Percentiles rank a stretch among this genome's conserved stretches.
phyloP scores from a whole-genome alignment of 2,329 filamentous ascomycete genomes.

The Calonectria hawksworthii region DNA sequence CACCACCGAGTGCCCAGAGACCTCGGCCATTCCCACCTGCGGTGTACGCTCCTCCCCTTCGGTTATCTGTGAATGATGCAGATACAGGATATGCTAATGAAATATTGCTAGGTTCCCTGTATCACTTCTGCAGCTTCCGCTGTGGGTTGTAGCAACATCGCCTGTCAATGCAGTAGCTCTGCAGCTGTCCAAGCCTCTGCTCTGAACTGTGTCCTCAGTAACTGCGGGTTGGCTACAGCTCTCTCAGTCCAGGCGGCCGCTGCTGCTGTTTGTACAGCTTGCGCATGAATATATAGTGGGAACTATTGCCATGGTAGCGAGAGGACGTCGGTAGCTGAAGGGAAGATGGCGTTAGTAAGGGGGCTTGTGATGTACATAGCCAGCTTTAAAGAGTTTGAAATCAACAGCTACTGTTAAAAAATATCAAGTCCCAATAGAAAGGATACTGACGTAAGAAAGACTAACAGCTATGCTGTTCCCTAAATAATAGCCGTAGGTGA shows the following conservation, averaged over 20 bases:
- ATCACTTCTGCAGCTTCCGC: conserved; percentile 35
- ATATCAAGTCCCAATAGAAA: too few species aligned
- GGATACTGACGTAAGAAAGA: too few species aligned
- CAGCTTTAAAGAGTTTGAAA: too few species aligned
- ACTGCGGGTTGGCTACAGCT: conserved; percentile 32
- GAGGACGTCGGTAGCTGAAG: too few species aligned
- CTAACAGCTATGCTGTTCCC: too few species aligned
- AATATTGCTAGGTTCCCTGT: conserved; percentile 23
- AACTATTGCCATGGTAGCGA: too few species aligned
- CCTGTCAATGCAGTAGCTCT: conserved; percentile 37
- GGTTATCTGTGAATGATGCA: not conserved
- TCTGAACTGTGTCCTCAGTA: conserved; percentile 32
- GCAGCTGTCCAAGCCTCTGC: conserved; percentile 33
- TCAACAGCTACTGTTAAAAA: too few species aligned
- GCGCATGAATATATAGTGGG: conserved; percentile 18
- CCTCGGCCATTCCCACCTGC: conserved; percentile 39
- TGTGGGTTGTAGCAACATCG: conserved; percentile 33
- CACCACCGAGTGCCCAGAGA: conserved; percentile 31
- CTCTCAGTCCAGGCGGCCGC: conserved; percentile 33
- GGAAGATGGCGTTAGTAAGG: too few species aligned
- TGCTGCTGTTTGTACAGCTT: conserved; percentile 37
- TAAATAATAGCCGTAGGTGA: too few species aligned
- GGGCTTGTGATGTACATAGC: too few species aligned
- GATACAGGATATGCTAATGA: not conserved
- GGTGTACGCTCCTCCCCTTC: conserved; percentile 25